A percentile compares a stretch with the other conserved stretches of the same genome.
These are phyloP conservation scores for Brasenia schreberi DNA, from an alignment of 164 flowering plant species.

Conservation along the genomic window DNA sequence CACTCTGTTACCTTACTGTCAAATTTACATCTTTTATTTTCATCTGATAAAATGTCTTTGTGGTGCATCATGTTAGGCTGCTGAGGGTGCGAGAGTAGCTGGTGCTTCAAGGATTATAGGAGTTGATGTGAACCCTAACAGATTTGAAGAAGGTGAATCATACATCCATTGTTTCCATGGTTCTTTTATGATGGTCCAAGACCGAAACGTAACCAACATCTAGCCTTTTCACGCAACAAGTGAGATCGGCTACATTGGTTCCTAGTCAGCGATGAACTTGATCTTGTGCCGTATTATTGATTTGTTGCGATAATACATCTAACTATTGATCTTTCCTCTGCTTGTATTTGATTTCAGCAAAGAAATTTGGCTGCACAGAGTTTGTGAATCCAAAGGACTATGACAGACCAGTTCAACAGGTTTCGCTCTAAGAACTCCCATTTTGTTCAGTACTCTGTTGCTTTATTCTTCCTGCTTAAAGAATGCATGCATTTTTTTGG, in stretches of 20 bases:
- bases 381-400: conserved; percentile 41
- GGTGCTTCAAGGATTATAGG: conserved; percentile 37
- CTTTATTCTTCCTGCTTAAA: no score
- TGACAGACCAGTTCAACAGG: conserved; percentile 46
- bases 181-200: no score
- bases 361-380: conserved; percentile 42
- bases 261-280: background rate
- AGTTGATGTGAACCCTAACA: conserved; percentile 48
- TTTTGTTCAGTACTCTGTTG: background rate
- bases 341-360: conserved; percentile 19
- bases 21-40: background rate
- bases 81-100: conserved; percentile 51
- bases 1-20: no score
- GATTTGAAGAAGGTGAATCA: conserved; percentile 44
- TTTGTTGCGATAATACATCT: no score
- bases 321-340: background rate
- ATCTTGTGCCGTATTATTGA: background rate
- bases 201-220: background rate
- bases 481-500: no score
- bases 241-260: background rate
- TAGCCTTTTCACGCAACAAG: background rate
- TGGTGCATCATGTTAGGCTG: conserved; percentile 26
- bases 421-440: no score
- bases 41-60: background rate
- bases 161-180: no score